Conservation (phyloP, 305 asterid genomes). For the Rubia peregrina region DNA sequence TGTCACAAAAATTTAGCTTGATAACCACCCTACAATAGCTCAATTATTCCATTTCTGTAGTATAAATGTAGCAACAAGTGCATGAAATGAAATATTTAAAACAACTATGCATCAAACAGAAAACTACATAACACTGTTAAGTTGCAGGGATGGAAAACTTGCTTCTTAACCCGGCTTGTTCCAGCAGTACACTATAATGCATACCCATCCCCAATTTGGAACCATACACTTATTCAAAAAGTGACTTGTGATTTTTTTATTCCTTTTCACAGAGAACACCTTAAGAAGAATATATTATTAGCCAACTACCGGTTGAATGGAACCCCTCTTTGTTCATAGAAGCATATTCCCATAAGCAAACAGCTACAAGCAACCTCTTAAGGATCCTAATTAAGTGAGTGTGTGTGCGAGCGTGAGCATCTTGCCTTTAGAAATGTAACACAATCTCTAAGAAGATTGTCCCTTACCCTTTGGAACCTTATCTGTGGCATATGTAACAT, state of each 20-base stretch:
- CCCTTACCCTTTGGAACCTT: background rate
- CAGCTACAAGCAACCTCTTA: background rate
- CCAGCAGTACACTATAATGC: background rate
- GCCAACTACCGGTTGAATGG: background rate
- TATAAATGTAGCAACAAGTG: background rate
- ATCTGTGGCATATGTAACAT: background rate
- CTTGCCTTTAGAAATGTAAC: constrained; percentile 2
- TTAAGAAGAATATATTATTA: background rate
- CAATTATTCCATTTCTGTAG: background rate
- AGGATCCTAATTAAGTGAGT: background rate
- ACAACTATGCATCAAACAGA: constrained; percentile 8
- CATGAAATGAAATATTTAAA: background rate
- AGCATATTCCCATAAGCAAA: background rate
- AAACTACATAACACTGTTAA: background rate
- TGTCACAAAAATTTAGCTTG: background rate
- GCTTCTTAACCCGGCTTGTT: background rate
- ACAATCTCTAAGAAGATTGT: background rate
- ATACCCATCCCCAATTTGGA: background rate
- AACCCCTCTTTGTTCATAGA: background rate
- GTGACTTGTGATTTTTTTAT: background rate
- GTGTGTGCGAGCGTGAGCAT: background rate
- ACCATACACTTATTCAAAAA: background rate
- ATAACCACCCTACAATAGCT: background rate
- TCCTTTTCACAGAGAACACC: background rate
- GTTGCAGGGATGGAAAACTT: background rate